Percentiles rank a stretch among this genome's conserved stretches.
These are phyloP conservation scores for Fusarium verticillioides DNA, from an alignment of 2,329 filamentous ascomycete genomes.

Conservation along the genomic window DNA sequence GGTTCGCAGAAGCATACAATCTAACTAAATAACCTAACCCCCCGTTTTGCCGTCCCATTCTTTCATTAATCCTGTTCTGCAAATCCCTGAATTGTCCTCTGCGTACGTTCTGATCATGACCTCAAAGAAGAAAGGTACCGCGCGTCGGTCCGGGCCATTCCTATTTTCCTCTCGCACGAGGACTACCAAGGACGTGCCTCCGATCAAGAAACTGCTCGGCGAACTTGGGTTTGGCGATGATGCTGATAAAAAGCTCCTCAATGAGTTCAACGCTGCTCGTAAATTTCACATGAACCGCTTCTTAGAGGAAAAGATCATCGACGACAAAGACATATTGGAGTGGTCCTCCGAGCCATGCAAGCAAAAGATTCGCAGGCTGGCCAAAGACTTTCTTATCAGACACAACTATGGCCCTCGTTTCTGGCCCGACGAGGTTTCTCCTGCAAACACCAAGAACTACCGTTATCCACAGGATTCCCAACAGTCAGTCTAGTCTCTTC, in stretches of 20 bases:
- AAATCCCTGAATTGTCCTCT: background rate
- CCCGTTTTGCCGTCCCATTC: background rate
- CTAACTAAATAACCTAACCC: background rate
- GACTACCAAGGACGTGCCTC: background rate
- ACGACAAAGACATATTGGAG: background rate
- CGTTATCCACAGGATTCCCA: background rate
- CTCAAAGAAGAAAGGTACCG: background rate
- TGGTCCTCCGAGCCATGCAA: background rate
- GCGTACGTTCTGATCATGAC: background rate
- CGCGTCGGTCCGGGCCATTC: background rate
- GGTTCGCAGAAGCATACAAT: background rate
- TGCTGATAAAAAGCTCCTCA: background rate
- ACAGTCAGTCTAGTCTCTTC: background rate
- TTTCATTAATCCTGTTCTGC: background rate
- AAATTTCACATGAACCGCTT: background rate
- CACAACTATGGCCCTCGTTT: background rate
- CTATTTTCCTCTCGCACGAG: background rate
- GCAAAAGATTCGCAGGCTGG: background rate
- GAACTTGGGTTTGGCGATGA: slow-evolving; percentile 5
- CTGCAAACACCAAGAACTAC: background rate
- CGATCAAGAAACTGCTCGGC: background rate
- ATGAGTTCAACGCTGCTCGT: background rate
- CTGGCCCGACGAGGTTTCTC: slow-evolving; percentile 14
- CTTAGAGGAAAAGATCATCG: background rate
- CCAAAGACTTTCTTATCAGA: slow-evolving; percentile 1